phyloP scores from a whole-genome alignment of 345 rosid genomes.

The Lepidium sativum region DNA sequence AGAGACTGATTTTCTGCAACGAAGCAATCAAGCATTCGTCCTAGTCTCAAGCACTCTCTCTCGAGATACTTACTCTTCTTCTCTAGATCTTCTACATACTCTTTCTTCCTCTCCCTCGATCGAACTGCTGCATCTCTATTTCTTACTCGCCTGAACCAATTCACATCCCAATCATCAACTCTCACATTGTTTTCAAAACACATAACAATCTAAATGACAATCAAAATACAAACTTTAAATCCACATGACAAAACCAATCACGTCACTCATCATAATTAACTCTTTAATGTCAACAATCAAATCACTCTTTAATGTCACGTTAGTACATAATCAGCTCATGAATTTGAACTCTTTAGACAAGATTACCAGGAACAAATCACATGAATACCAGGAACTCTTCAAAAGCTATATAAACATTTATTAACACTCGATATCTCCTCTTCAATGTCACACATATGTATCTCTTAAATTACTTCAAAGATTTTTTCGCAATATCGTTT shows the following conservation, averaged over 20 bases:
- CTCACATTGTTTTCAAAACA: background rate
- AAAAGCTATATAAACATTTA: background rate
- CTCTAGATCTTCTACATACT: conserved; percentile 64
- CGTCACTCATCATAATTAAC: background rate
- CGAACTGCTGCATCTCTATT: conserved; percentile 83
- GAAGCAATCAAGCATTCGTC: conserved; percentile 62
- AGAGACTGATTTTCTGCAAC: conserved; percentile 76
- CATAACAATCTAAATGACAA: background rate
- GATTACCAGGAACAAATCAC: background rate
- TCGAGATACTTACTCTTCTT: conserved; percentile 72
- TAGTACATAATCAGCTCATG: background rate
- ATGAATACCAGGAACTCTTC: too few relatives aligned
- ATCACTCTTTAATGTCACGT: background rate
- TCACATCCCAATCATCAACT: background rate
- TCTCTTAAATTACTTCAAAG: background rate
- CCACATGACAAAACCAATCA: background rate
- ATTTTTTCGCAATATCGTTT: background rate
- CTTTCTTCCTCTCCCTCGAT: conserved; percentile 90
- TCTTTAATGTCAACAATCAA: background rate
- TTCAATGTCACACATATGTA: background rate
- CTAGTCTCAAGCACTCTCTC: conserved; percentile 73
- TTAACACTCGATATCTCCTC: background rate
- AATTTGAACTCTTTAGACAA: background rate
- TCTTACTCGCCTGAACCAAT: conserved; percentile 59
- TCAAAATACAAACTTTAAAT: background rate